Evolutionary conservation across 2,329 filamentous ascomycete genomes (phyloP).

Genomic region (Penicillium sp.): DNA sequence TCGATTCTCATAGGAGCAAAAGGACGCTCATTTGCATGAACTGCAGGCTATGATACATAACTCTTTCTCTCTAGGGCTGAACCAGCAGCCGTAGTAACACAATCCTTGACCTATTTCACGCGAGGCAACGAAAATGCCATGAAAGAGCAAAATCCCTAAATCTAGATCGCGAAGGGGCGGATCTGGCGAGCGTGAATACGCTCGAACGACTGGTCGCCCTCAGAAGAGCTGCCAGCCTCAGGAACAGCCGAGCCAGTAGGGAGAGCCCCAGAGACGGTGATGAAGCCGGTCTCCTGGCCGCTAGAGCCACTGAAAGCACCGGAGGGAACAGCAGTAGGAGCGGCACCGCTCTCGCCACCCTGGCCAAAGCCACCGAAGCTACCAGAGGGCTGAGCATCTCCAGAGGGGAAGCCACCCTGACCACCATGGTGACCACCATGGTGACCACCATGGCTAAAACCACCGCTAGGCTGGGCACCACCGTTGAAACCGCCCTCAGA

Average conservation of each 20-base stretch:
- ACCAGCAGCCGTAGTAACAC: slow-evolving; percentile 22
- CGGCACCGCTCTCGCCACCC: not conserved
- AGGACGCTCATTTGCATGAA: slow-evolving; percentile 5
- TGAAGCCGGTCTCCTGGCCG: not conserved
- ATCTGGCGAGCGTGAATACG: slow-evolving; percentile 32
- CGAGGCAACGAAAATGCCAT: slow-evolving; percentile 5
- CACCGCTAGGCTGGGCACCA: not conserved
- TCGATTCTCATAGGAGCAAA: not conserved
- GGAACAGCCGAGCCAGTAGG: slow-evolving; percentile 9
- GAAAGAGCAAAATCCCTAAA: slow-evolving; percentile 2
- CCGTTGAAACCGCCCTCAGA: not conserved
- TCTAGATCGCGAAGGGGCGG: slow-evolving; percentile 21
- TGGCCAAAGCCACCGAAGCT: slow-evolving; percentile 7
- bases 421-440: not conserved
- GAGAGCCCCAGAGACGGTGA: slow-evolving; percentile 1
- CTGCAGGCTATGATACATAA: slow-evolving; percentile 1
- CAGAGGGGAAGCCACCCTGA: not conserved
- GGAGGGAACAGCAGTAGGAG: slow-evolving; percentile 11
- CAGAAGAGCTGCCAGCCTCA: not conserved
- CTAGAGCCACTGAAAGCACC: slow-evolving; percentile 2
- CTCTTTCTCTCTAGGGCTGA: slow-evolving; percentile 14
- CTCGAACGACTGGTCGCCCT: slow-evolving; percentile 12
- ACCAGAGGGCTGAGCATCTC: slow-evolving; percentile 4
- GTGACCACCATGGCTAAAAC: slow-evolving; percentile 1
- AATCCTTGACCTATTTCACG: slow-evolving; percentile 14